Evolutionary conservation across 768 basidiomycete genomes (phyloP).

Genomic region (Obba rivulosa): DNA sequence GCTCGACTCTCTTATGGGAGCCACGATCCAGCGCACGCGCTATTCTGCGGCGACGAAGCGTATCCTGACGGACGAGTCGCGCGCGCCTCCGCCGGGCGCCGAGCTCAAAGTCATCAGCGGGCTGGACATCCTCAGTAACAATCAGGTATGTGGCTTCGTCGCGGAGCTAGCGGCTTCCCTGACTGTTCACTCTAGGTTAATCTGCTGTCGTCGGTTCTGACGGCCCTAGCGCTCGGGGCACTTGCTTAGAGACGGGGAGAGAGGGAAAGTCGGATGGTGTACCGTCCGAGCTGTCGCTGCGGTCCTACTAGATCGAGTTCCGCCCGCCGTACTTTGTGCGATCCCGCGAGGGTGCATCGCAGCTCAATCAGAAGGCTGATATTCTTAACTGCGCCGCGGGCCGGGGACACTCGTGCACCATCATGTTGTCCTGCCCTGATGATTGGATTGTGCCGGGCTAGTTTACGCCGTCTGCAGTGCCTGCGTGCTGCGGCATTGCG

Average conservation of each 20-base stretch:
- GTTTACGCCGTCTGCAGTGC: too few relatives aligned
- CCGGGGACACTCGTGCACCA: too few relatives aligned
- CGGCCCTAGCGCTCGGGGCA: slow-evolving; percentile 30
- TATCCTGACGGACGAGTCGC: slow-evolving; percentile 56
- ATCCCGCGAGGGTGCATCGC: too few relatives aligned
- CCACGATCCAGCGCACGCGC: slow-evolving; percentile 77
- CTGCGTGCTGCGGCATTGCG: too few relatives aligned
- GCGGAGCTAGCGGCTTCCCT: background rate
- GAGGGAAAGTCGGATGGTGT: too few relatives aligned
- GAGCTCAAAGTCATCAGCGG: slow-evolving; percentile 60
- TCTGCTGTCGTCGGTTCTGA: slow-evolving; percentile 35
- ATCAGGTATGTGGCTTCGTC: slow-evolving; percentile 50
- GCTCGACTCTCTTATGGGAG: slow-evolving; percentile 86
- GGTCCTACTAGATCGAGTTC: too few relatives aligned
- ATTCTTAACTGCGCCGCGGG: too few relatives aligned
- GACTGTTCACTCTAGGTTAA: slow-evolving; percentile 31
- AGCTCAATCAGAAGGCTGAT: too few relatives aligned
- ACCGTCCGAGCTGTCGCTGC: too few relatives aligned
- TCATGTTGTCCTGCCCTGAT: too few relatives aligned
- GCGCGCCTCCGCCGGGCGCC: slow-evolving; percentile 24
- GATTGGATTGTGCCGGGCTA: too few relatives aligned
- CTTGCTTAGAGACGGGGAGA: slow-evolving; percentile 21
- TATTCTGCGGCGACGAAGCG: slow-evolving; percentile 58
- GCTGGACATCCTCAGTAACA: slow-evolving; percentile 70
- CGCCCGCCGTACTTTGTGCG: too few relatives aligned